Conservation (phyloP, 1,139 yeast species). For the Debaryomyces sp. region DNA sequence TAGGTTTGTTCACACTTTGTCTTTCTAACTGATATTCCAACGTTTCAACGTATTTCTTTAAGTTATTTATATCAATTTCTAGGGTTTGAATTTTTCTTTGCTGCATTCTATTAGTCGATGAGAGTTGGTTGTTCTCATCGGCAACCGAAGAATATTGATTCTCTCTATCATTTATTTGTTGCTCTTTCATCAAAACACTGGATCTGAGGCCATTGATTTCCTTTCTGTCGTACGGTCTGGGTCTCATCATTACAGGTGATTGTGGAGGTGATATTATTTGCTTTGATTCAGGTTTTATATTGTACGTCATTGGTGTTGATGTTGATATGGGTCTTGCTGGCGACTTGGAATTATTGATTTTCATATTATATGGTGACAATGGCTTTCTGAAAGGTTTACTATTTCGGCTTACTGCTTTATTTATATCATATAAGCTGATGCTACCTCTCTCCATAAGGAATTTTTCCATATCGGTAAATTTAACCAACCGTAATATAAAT, state of each 20-base stretch:
- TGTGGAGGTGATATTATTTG: slow-evolving; percentile 7
- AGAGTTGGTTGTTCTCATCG: slow-evolving; percentile 16
- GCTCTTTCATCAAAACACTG: slow-evolving; percentile 13
- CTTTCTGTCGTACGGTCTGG: slow-evolving; percentile 1
- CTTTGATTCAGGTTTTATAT: slow-evolving; percentile 2
- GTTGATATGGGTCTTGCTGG: slow-evolving; percentile 9
- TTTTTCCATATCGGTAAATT: slow-evolving; percentile 22
- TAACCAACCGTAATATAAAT: slow-evolving; percentile 34
- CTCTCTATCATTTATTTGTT: slow-evolving; percentile 19
- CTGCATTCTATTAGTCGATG: slow-evolving; percentile 12
- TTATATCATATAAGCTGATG: slow-evolving; percentile 17
- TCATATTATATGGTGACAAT: slow-evolving; percentile 7
- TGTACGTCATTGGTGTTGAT: slow-evolving; percentile 10
- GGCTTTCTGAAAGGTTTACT: slow-evolving; percentile 7
- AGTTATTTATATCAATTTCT: slow-evolving; percentile 20
- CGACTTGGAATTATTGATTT: background rate
- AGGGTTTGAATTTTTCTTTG: slow-evolving; percentile 17
- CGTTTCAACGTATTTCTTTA: slow-evolving; percentile 22
- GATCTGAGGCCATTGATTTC: slow-evolving; percentile 9
- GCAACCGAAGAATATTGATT: slow-evolving; percentile 5
- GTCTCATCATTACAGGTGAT: slow-evolving; percentile 4
- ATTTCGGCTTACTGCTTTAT: slow-evolving; percentile 6
- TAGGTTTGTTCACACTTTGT: background rate
- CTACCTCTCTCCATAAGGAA: slow-evolving; percentile 30
- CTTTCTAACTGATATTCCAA: slow-evolving; percentile 23